Evolutionary conservation across 2,329 filamentous ascomycete genomes (phyloP).

Genomic region (Colletotrichum camelliae): DNA sequence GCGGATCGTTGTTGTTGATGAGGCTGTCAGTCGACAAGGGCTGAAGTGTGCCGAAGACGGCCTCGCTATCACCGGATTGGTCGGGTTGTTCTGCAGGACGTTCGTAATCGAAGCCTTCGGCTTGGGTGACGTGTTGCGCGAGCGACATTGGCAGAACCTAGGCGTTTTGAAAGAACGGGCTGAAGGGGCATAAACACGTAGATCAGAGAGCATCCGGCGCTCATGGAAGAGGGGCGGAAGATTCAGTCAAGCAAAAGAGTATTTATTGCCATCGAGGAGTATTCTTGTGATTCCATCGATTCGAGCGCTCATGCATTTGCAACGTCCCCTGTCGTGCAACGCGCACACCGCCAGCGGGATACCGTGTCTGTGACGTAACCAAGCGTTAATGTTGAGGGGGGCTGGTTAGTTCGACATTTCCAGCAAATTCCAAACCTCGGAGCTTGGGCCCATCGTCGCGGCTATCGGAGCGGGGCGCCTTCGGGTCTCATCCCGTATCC

Average conservation of each 20-base stretch:
- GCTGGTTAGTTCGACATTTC: slow-evolving; percentile 11
- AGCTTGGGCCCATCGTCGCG: background rate
- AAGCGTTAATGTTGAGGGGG: background rate
- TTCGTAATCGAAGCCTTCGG: slow-evolving; percentile 46
- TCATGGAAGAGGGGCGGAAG: background rate
- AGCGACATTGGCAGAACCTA: slow-evolving; percentile 39
- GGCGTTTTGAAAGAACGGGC: background rate
- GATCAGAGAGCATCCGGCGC: background rate
- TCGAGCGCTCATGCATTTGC: background rate
- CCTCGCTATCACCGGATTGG: slow-evolving; percentile 23
- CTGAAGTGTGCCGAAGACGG: slow-evolving; percentile 31
- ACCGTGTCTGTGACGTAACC: slow-evolving; percentile 18
- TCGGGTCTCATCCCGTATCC: background rate
- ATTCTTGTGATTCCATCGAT: background rate
- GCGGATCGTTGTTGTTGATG: slow-evolving; percentile 4
- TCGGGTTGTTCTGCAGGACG: slow-evolving; percentile 27
- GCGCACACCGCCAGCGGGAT: background rate
- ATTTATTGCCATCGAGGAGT: background rate
- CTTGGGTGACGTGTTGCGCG: slow-evolving; percentile 46
- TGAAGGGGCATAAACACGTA: background rate
- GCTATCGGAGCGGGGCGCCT: background rate
- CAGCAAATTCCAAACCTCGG: slow-evolving; percentile 19
- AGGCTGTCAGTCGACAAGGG: background rate
- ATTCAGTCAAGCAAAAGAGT: background rate
- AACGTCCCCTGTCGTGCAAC: background rate